Percentiles rank a stretch among this genome's conserved stretches.
Conservation (phyloP, 768 basidiomycete species). For the Boletus tylopilopsis region DNA sequence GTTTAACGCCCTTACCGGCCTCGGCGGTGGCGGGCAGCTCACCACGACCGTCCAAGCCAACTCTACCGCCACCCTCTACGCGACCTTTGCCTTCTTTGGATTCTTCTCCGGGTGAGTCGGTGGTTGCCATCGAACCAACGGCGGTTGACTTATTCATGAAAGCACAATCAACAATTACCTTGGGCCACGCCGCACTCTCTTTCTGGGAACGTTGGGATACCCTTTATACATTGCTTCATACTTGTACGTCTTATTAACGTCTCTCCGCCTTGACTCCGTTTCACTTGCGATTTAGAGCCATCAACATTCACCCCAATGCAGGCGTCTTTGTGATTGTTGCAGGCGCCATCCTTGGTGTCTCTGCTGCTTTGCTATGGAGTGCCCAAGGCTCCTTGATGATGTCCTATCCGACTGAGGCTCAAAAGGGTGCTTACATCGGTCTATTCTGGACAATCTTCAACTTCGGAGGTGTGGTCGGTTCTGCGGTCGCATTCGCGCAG, state of each 20-base stretch:
- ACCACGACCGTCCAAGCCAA: slow-evolving; percentile 63
- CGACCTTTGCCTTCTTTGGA: slow-evolving; percentile 55
- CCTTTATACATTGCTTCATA: slow-evolving; percentile 46
- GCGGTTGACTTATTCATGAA: background rate
- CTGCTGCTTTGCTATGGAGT: slow-evolving; percentile 52
- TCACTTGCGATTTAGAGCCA: slow-evolving; percentile 39
- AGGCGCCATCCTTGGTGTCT: slow-evolving; percentile 48
- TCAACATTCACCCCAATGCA: slow-evolving; percentile 34
- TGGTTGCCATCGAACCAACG: background rate
- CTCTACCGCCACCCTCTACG: slow-evolving; percentile 63
- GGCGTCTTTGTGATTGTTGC: slow-evolving; percentile 45
- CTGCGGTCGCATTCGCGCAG: slow-evolving; percentile 68
- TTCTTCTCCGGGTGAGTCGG: slow-evolving; percentile 65
- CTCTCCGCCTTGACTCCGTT: background rate
- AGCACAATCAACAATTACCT: slow-evolving; percentile 75
- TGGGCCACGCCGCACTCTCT: slow-evolving; percentile 48
- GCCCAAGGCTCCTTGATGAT: slow-evolving; percentile 53
- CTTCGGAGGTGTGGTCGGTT: slow-evolving; percentile 73
- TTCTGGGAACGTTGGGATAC: slow-evolving; percentile 50
- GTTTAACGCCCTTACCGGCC: slow-evolving; percentile 75
- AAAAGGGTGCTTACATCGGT: slow-evolving; percentile 50
- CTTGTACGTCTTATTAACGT: slow-evolving; percentile 34
- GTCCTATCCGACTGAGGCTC: slow-evolving; percentile 53
- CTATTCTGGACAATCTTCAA: slow-evolving; percentile 75
- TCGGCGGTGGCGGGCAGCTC: slow-evolving; percentile 78